Percentiles rank a stretch among this genome's conserved stretches.
phyloP scores from a whole-genome alignment of 148 eudicot species.

The Rhododendron kiyosumense region DNA sequence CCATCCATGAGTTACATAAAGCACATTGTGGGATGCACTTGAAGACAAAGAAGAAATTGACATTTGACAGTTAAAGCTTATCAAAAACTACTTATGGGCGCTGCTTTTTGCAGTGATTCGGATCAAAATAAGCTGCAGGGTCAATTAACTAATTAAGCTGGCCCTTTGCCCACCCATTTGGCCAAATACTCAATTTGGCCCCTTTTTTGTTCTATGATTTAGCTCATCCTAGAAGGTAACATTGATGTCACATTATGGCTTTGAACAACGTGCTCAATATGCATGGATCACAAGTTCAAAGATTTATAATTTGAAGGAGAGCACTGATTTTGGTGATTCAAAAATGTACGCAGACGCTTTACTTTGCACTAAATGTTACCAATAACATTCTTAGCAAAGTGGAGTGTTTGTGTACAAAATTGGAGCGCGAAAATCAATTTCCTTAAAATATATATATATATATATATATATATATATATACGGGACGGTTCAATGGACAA shows the following conservation, averaged over 20 bases:
- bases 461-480: too few relatives aligned
- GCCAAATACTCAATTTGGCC: not conserved
- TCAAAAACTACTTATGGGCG: not conserved
- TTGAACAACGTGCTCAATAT: not conserved
- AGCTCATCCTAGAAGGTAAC: not conserved
- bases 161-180: not conserved
- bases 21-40: not conserved
- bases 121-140: not conserved
- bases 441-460: too few relatives aligned
- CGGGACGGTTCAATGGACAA: too few relatives aligned
- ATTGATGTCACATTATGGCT: not conserved
- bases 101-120: not conserved
- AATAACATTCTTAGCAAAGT: too few relatives aligned
- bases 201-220: not conserved
- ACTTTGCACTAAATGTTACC: too few relatives aligned
- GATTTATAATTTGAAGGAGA: too few relatives aligned
- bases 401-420: too few relatives aligned
- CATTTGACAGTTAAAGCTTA: not conserved
- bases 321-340: too few relatives aligned
- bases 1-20: not conserved
- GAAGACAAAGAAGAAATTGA: not conserved
- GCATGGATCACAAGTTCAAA: too few relatives aligned
- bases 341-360: too few relatives aligned
- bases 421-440: too few relatives aligned
- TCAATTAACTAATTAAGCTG: not conserved